phyloP scores from a whole-genome alignment of 768 basidiomycete genomes.

The Sporobolomyces roseus region DNA sequence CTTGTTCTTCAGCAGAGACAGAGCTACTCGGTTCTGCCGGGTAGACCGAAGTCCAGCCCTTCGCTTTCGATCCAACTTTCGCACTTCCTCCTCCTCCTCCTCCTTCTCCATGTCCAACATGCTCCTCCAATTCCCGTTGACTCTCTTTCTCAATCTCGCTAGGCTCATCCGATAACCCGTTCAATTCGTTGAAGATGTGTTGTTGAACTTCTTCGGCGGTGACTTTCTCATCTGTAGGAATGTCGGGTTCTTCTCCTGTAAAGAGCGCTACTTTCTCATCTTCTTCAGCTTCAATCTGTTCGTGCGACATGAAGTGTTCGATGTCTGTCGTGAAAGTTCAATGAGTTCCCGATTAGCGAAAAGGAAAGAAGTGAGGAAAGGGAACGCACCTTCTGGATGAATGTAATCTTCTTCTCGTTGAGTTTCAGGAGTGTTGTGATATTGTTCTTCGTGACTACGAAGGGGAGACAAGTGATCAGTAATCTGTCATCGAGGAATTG shows the following conservation, averaged over 20 bases:
- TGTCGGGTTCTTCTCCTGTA: constrained; percentile 39
- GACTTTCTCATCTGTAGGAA: constrained; percentile 14
- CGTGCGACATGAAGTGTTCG: constrained; percentile 88
- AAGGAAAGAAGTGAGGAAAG: constrained; percentile 41
- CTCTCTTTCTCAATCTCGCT: constrained; percentile 17
- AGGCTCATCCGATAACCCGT: constrained; percentile 25
- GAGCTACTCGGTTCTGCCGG: neutral
- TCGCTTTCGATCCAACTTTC: constrained; percentile 5
- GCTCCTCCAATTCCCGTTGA: neutral
- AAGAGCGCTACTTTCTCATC: constrained; percentile 74
- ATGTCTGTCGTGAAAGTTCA: constrained; percentile 46
- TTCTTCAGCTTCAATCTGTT: constrained; percentile 75
- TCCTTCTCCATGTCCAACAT: constrained; percentile 9
- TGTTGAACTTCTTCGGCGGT: constrained; percentile 35
- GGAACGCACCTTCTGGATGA: constrained; percentile 66
- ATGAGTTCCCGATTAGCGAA: neutral
- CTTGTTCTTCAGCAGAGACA: constrained; percentile 28
- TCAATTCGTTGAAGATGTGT: constrained; percentile 39
- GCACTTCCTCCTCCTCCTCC: constrained; percentile 12
- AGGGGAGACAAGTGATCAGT: neutral
- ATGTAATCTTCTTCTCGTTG: constrained; percentile 92
- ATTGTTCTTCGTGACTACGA: constrained; percentile 84
- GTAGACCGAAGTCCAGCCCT: constrained; percentile 1
- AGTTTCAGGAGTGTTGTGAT: constrained; percentile 92
- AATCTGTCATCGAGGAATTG: neutral